A percentile compares a stretch with the other conserved stretches of the same genome.
These are phyloP conservation scores for Monilinia fructicola DNA, from an alignment of 2,329 filamentous ascomycete species.

Conservation along the genomic window DNA sequence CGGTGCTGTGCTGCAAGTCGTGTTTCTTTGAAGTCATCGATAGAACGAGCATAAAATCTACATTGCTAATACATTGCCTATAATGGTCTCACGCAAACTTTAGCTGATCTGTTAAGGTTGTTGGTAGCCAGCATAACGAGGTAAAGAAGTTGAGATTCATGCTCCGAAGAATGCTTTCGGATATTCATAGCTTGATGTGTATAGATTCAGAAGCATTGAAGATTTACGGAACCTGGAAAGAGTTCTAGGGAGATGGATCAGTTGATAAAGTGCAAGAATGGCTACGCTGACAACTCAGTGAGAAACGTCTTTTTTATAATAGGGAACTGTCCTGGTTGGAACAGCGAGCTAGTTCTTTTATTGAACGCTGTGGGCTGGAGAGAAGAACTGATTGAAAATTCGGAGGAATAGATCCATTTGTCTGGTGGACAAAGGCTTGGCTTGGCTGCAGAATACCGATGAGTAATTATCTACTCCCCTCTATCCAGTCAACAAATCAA, in stretches of 20 bases:
- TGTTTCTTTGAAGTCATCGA: neutral
- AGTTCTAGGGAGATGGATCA: neutral
- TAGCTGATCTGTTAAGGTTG: neutral
- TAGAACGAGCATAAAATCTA: neutral
- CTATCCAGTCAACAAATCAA: too few relatives aligned
- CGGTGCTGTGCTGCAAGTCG: neutral
- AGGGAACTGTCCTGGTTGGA: too few relatives aligned
- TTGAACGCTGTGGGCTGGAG: too few relatives aligned
- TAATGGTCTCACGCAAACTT: neutral
- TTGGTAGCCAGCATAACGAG: neutral
- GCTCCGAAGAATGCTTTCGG: neutral
- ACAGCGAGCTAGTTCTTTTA: too few relatives aligned
- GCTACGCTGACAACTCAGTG: neutral
- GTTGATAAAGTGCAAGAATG: neutral
- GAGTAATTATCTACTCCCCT: too few relatives aligned
- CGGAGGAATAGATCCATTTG: too few relatives aligned
- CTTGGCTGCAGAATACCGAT: too few relatives aligned
- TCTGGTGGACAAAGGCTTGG: too few relatives aligned
- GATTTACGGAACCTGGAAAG: neutral
- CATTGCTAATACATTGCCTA: neutral
- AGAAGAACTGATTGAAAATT: too few relatives aligned
- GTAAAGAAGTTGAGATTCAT: neutral
- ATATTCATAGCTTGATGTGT: neutral
- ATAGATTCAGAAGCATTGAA: neutral
- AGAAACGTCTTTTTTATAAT: too few relatives aligned